Conservation (phyloP, 257 asterid genomes). For the Agastache rugosa region DNA sequence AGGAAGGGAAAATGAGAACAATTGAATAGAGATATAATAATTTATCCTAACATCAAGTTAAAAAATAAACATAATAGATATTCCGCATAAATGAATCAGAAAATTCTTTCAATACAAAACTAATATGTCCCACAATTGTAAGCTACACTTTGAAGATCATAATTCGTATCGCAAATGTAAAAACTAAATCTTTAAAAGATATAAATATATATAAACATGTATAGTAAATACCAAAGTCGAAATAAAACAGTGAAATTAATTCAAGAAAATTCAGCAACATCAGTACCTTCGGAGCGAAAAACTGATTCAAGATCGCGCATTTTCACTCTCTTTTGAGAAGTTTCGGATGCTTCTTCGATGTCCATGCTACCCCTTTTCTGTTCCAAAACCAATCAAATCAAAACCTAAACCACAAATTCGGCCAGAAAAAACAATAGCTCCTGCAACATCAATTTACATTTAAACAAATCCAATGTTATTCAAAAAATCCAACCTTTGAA, state of each 20-base stretch:
- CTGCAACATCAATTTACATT: neutral
- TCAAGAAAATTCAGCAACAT: constrained; percentile 1
- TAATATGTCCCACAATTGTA: neutral
- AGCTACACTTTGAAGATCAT: constrained; percentile 1
- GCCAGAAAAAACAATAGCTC: neutral
- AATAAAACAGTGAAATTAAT: constrained; percentile 36
- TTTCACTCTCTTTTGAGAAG: constrained; percentile 48
- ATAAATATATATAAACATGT: too few relatives aligned
- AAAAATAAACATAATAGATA: neutral
- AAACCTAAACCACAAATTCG: constrained; percentile 25
- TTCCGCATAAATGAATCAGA: neutral
- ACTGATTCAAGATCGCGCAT: constrained; percentile 53
- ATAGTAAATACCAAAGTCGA: neutral
- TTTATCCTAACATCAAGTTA: neutral
- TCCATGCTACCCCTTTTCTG: constrained; percentile 47
- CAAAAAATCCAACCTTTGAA: constrained; percentile 41
- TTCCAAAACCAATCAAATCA: constrained; percentile 38
- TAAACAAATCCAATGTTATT: neutral
- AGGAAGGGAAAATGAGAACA: neutral
- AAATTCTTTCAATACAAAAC: neutral
- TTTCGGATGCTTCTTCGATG: constrained; percentile 42
- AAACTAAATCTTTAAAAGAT: constrained; percentile 5
- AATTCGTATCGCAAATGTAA: neutral
- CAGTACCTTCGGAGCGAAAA: constrained; percentile 45
- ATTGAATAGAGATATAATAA: neutral